Evolutionary conservation across 176 grass and related monocot genomes (phyloP), one percentile per base, ranked within the genome.

Genomic region (Coix lacrymajobi): DNA sequence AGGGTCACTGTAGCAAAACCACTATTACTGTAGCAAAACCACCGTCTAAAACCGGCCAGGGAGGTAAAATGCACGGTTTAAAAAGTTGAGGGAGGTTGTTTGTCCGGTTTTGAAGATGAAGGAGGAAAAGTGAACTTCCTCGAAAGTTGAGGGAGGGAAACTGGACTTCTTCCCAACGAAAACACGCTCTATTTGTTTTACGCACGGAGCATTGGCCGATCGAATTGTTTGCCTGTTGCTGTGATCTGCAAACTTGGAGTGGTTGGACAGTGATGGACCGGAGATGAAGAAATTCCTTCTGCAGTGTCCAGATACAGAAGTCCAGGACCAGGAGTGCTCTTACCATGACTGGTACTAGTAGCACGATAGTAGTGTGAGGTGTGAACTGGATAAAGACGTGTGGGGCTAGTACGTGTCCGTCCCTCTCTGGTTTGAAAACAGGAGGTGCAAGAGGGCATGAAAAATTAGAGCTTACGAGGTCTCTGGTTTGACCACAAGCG

Each of bases 351-450:
- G 37, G 16, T 51, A 51, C 9, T 41, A 41, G 9, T 4, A 43
- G 41, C 5, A 11, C 49, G 22, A 71, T 9, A 16, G 20, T 20
- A 64, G 62, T 45, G 44, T 15, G 44, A 45, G 54, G 85, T 77
- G 34, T 83, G 80, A 61, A 73, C 36, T 9, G 30, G 9, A 73
- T 81, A 57, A 66, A 73, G 37, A 78, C 72, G 58, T 61, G 1
- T 66, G 57, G 73, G 45, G 34, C 9, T 12, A 58, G 8, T n/a
- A n/a, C n/a, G n/a, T 24, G 45, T 54, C 30, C 19, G 56, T 83
- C 76, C 29, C 32, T 69, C 16, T 72, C 74, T 65, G 32, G 49
- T 56, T 25, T 54, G 66, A 43, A 17, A 7, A 37, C 13, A 40
- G 37, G 75, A 73, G 17, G 40, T 70, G 39, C 64, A 71, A 67